phyloP scores from a whole-genome alignment of 495 filamentous ascomycete species.

The Haplographium delicatum region DNA sequence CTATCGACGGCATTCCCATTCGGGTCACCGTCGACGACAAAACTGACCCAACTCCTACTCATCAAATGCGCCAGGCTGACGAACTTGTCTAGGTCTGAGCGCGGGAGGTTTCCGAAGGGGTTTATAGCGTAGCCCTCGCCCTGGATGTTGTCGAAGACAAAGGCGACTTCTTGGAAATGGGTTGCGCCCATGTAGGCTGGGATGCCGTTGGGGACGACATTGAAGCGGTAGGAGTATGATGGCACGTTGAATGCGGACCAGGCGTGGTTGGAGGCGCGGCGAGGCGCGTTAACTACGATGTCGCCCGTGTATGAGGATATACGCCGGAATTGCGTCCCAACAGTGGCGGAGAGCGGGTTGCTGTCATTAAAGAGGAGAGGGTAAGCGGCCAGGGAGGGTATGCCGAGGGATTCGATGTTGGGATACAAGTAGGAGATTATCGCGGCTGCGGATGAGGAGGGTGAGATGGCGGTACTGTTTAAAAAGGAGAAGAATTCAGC shows the following conservation, averaged over 20 bases:
- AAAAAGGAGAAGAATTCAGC: slow-evolving; percentile 34
- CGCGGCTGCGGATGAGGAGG: slow-evolving; percentile 24
- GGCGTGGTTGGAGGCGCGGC: slow-evolving; percentile 32
- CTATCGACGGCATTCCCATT: slow-evolving; percentile 20
- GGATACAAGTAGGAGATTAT: slow-evolving; percentile 26
- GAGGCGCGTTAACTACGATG: slow-evolving; percentile 31
- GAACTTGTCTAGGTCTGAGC: slow-evolving; percentile 17
- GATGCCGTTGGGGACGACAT: slow-evolving; percentile 26
- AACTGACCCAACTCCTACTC: slow-evolving; percentile 40
- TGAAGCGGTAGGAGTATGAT: slow-evolving; percentile 44
- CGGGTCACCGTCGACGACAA: slow-evolving; percentile 35
- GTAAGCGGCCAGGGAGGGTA: slow-evolving; percentile 26
- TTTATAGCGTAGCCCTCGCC: slow-evolving; percentile 37
- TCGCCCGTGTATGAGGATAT: slow-evolving; percentile 33
- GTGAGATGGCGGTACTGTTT: slow-evolving; percentile 18
- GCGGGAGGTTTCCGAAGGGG: slow-evolving; percentile 30
- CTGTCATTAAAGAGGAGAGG: slow-evolving; percentile 9
- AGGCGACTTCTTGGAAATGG: slow-evolving; percentile 47
- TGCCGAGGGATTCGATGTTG: slow-evolving; percentile 26
- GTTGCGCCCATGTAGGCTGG: slow-evolving; percentile 28
- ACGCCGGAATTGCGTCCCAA: slow-evolving; percentile 30
- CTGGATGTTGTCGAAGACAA: slow-evolving; percentile 39
- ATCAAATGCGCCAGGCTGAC: slow-evolving; percentile 34
- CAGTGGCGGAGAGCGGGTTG: background rate
- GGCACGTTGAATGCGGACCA: slow-evolving; percentile 32